Conservation (phyloP, 306 rosid genomes). For the Corylus avellana region DNA sequence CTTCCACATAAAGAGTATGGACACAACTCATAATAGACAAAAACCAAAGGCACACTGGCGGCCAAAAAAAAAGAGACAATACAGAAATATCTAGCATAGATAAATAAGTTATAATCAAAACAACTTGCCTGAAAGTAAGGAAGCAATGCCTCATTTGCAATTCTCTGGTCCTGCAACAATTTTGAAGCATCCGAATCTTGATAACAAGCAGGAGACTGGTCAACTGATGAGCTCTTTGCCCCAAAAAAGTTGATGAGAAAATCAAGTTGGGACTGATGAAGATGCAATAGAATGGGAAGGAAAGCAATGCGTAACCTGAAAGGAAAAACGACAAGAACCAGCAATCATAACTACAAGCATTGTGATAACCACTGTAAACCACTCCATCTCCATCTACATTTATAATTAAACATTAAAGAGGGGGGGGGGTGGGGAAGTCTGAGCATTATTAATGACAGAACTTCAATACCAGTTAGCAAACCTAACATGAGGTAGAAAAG, state of each 20-base stretch:
- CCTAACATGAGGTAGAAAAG: not conserved
- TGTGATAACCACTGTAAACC: constrained; percentile 6
- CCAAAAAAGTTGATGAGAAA: constrained; percentile 82
- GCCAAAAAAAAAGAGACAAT: not conserved
- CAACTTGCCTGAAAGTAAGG: constrained; percentile 94
- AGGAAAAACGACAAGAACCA: constrained; percentile 18
- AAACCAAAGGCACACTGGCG: not conserved
- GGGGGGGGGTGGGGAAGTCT: no score
- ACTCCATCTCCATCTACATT: not conserved
- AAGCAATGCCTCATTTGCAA: constrained; percentile 85
- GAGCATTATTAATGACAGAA: not conserved
- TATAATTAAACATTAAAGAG: not conserved
- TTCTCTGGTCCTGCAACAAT: constrained; percentile 38
- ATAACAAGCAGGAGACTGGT: constrained; percentile 47
- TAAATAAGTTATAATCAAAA: constrained; percentile 1
- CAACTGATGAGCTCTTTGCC: constrained; percentile 46
- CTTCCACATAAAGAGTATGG: not conserved
- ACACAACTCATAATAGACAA: not conserved
- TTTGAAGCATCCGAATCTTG: constrained; percentile 66
- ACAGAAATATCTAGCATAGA: not conserved
- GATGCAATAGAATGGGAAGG: constrained; percentile 70
- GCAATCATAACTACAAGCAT: not conserved
- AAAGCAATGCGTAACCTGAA: constrained; percentile 70
- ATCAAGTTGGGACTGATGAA: constrained; percentile 90
- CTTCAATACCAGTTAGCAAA: not conserved